Base-by-base conservation (phyloP, 2,329 filamentous ascomycete genomes). In the Talaromyces sp. region DNA sequence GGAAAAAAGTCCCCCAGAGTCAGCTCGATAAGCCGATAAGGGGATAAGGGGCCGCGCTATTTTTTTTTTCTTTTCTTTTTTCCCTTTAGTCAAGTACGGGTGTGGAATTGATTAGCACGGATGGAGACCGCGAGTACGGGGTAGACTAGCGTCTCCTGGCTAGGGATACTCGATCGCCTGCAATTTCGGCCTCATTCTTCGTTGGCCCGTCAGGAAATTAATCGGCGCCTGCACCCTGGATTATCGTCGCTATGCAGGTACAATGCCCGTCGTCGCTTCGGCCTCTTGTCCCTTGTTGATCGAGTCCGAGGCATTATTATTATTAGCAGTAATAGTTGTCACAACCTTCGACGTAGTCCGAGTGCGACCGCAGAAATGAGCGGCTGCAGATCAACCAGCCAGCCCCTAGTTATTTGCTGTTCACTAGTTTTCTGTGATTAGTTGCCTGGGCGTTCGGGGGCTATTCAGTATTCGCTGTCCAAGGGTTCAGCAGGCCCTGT, bases 1-100 rank as follows among this genome's bases (percentile, higher is more conserved):
- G 55, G 42, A 58, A 28, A 62, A 47, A 59, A 51, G 33, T 8
- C 6, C 11, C 19, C 49, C 49, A 8, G 6, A 30, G 27, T 53
- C 49, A n/a, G 49, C 25, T 30, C 19, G 25, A 53, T 53, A 27
- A 28, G 49, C 25, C 49, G 32, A 55, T 54, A 60, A 54, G 51
- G 33, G 51, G 58, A 60, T 22, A 25, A 56, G 42, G 55, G 47
- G 49, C 52, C 32, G 57, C 51, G 58, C 49, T 62, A 58, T n/a
- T 52, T 53, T 55, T 52, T 33, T 42, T 32, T 54, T 39, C 30
- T 19, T 17, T 17, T 19, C 25, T 49, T 19, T 44, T 28, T 39
- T 58, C 49, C 32, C n/a, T 62, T 55, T 22, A 30, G 32, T 36
- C 28, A 36, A 36, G 52, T 55, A 55, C 52, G 52, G 52, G 51